Conservation (phyloP, 495 filamentous ascomycete genomes). For the Alectoria sarmentosa region DNA sequence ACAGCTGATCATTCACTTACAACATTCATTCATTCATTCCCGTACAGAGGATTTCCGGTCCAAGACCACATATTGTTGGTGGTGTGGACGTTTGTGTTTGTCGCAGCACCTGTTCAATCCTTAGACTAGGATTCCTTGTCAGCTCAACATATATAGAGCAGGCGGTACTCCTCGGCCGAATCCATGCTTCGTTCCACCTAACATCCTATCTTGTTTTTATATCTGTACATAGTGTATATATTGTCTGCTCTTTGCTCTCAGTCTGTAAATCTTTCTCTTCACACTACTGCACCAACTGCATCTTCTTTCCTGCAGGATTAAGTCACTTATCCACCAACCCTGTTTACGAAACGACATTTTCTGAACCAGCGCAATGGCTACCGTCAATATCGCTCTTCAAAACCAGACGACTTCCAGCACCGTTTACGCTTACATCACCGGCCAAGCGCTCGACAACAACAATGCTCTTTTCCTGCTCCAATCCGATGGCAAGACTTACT, state of each 20-base stretch:
- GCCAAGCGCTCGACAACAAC: conserved; percentile 53
- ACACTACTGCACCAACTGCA: not conserved
- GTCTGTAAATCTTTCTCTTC: conserved; percentile 8
- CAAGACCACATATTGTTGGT: not conserved
- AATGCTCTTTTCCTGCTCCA: conserved; percentile 54
- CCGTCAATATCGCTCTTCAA: conserved; percentile 51
- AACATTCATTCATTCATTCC: not conserved
- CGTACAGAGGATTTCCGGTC: too few species aligned
- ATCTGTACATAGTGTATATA: conserved; percentile 13
- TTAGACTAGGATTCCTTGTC: not conserved
- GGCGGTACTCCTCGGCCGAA: not conserved
- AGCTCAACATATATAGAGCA: not conserved
- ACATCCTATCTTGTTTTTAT: not conserved
- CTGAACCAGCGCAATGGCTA: conserved; percentile 32
- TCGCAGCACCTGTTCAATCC: not conserved
- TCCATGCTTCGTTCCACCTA: not conserved
- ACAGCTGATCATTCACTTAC: not conserved
- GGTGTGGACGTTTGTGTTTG: not conserved
- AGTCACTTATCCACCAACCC: not conserved
- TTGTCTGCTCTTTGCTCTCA: conserved; percentile 1
- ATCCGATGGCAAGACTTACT: conserved; percentile 50
- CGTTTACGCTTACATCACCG: conserved; percentile 67
- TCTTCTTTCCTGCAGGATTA: not conserved
- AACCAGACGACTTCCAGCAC: conserved; percentile 55
- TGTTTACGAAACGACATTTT: not conserved